These are phyloP conservation scores for Symbiotaphrina buchneri DNA, from an alignment of 495 filamentous ascomycete genomes.

Conservation along the genomic window DNA sequence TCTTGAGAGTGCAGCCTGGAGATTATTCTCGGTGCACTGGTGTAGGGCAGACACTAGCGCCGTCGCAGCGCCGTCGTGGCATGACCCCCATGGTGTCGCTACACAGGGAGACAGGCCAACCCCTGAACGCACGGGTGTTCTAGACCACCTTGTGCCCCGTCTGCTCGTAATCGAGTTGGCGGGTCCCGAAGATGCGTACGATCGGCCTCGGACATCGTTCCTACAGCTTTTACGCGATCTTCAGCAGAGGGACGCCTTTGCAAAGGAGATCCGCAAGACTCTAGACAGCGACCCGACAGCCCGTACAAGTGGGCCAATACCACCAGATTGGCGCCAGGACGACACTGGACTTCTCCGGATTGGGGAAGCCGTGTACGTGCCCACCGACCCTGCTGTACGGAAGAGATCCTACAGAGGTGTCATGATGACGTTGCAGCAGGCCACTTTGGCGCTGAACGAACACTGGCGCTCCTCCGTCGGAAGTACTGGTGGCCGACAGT, in stretches of 20 bases:
- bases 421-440: constrained; percentile 2
- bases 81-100: too few relatives aligned
- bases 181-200: constrained; percentile 1
- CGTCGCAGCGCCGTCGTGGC: too few relatives aligned
- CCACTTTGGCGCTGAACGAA: constrained; percentile 2
- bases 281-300: not conserved
- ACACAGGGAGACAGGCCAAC: too few relatives aligned
- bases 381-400: not conserved
- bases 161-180: not conserved
- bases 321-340: not conserved
- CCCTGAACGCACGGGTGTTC: constrained; percentile 1
- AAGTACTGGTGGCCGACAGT: constrained; percentile 3
- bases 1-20: not conserved
- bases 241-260: not conserved
- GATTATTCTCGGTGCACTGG: not conserved
- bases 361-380: not conserved
- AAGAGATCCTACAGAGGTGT: constrained; percentile 3
- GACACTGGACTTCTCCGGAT: not conserved
- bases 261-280: not conserved
- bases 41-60: not conserved
- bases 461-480: not conserved
- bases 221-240: not conserved
- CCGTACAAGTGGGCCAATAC: not conserved
- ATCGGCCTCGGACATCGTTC: not conserved
- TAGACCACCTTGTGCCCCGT: constrained; percentile 1